These are phyloP conservation scores for Alternaria ventricosa DNA, from an alignment of 2,329 filamentous ascomycete species.

Conservation along the genomic window DNA sequence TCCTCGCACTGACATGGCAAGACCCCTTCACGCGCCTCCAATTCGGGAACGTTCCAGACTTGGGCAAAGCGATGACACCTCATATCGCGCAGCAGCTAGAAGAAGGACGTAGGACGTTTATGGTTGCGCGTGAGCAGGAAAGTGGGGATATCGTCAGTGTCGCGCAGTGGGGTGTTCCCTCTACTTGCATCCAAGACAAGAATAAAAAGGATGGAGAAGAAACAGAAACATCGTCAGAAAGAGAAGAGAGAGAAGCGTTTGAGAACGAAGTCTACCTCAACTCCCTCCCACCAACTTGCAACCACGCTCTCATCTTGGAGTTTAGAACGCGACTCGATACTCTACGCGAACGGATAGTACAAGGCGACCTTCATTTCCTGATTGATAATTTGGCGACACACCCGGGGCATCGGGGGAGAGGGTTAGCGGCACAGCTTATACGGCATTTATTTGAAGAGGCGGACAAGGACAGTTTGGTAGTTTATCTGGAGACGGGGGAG, in stretches of 20 bases:
- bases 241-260: conserved; percentile 27
- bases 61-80: conserved; percentile 28
- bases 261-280: conserved; percentile 31
- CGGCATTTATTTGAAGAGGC: conserved; percentile 20
- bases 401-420: conserved; percentile 29
- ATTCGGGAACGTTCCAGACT: conserved; percentile 31
- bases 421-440: conserved; percentile 31
- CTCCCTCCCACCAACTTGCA: conserved; percentile 28
- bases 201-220: too few species aligned
- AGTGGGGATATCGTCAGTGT: conserved; percentile 25
- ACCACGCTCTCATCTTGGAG: conserved; percentile 34
- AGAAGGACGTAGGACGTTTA: conserved; percentile 7
- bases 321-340: conserved; percentile 22
- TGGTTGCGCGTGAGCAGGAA: conserved; percentile 19
- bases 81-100: conserved; percentile 29
- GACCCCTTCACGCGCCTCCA: conserved; percentile 36
- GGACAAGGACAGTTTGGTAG: conserved; percentile 18
- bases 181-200: too few species aligned
- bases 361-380: conserved; percentile 21
- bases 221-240: conserved; percentile 12
- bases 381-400: conserved; percentile 40
- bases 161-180: too few species aligned
- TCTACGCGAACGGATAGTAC: conserved; percentile 20
- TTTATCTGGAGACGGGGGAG: conserved; percentile 37
- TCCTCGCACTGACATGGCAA: conserved; percentile 36